These are phyloP conservation scores for Aspergillus homomorphus DNA, from an alignment of 495 filamentous ascomycete species.

Conservation along the genomic window DNA sequence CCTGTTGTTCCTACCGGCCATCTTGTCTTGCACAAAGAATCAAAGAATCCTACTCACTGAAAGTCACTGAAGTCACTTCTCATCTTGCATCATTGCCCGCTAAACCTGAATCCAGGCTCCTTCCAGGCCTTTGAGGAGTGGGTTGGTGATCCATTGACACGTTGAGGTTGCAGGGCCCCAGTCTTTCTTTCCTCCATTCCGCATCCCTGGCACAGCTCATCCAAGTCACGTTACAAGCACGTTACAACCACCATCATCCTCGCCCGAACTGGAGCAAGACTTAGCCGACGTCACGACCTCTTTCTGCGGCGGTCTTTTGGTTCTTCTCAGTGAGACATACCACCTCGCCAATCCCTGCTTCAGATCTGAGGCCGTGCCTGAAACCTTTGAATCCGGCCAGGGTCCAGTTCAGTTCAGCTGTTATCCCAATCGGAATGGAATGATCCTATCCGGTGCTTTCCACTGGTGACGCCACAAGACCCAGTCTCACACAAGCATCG, in stretches of 20 bases:
- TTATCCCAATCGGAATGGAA: neutral
- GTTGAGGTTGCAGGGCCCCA: slow-evolving; percentile 19
- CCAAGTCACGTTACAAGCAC: slow-evolving; percentile 18
- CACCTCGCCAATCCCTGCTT: slow-evolving; percentile 20
- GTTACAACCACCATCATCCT: slow-evolving; percentile 10
- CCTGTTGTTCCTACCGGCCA: neutral
- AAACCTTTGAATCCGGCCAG: neutral
- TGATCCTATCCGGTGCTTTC: neutral
- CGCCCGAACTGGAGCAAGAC: neutral
- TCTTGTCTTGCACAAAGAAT: slow-evolving; percentile 1
- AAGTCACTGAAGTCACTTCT: neutral
- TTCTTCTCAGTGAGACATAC: slow-evolving; percentile 19
- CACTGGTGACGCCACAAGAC: neutral
- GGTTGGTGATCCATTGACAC: slow-evolving; percentile 12
- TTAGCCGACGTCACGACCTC: neutral
- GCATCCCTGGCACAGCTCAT: neutral
- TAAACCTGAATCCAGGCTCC: neutral
- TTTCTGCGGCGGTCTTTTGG: slow-evolving; percentile 16
- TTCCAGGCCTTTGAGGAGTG: slow-evolving; percentile 2
- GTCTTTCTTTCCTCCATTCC: slow-evolving; percentile 10
- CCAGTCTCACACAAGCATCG: neutral
- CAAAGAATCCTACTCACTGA: slow-evolving; percentile 1
- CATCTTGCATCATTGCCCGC: slow-evolving; percentile 1
- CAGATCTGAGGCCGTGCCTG: neutral
- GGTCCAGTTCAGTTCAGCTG: neutral